Conservation (phyloP, 257 asterid species). For the Solanum chiquidenum region DNA sequence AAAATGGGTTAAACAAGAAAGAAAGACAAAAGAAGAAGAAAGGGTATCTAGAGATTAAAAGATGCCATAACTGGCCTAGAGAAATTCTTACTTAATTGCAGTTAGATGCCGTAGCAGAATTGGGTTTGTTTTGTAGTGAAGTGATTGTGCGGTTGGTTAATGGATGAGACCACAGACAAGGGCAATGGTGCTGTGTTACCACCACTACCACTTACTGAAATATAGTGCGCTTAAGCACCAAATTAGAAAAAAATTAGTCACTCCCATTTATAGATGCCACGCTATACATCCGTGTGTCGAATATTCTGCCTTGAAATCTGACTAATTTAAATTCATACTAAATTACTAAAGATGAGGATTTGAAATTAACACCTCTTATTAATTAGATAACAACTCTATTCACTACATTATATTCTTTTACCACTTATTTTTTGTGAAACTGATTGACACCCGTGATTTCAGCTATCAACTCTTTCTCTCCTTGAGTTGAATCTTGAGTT, state of each 20-base stretch:
- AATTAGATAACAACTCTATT: too few species aligned
- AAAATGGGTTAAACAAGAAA: not conserved
- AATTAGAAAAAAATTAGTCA: not conserved
- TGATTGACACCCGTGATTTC: too few species aligned
- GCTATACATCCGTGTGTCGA: too few species aligned
- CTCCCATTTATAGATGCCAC: not conserved
- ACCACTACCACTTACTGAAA: slow-evolving; percentile 4
- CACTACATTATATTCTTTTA: too few species aligned
- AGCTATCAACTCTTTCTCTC: too few species aligned
- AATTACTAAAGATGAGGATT: too few species aligned
- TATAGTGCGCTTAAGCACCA: not conserved
- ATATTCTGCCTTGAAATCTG: too few species aligned
- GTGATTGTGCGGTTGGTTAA: not conserved
- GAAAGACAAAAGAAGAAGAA: not conserved
- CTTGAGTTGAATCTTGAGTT: too few species aligned
- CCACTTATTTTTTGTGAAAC: too few species aligned
- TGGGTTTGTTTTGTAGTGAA: not conserved
- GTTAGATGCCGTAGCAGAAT: not conserved
- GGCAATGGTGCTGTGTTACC: not conserved
- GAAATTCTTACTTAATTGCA: not conserved
- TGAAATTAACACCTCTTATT: too few species aligned
- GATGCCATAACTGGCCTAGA: slow-evolving; percentile 11
- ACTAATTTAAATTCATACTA: too few species aligned
- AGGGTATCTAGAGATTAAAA: slow-evolving; percentile 17
- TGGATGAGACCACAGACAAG: not conserved